These are phyloP conservation scores for Dactylis glomerata DNA, from an alignment of 176 grass and related monocot species.

Conservation along the genomic window DNA sequence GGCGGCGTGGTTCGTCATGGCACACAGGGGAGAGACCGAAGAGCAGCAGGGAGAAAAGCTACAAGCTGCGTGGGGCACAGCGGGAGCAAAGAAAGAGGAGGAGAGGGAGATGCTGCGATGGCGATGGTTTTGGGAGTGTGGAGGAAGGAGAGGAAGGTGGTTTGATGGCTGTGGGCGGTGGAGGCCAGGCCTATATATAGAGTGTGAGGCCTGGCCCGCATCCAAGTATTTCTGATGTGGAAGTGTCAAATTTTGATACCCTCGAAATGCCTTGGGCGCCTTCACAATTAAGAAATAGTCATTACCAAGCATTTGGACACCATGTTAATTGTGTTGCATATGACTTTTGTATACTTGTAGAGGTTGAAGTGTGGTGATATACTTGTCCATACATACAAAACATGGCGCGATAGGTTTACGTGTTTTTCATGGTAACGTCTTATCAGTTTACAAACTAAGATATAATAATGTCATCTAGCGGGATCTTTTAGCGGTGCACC, in stretches of 20 bases:
- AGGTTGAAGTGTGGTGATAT: neutral
- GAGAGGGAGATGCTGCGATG: neutral
- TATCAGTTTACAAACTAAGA: neutral
- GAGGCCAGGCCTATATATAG: slow-evolving; percentile 28
- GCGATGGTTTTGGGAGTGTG: neutral
- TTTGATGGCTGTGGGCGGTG: neutral
- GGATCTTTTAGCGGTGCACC: neutral
- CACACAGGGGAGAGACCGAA: too few relatives aligned
- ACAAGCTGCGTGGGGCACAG: neutral
- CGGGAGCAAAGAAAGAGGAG: neutral
- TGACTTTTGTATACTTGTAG: neutral
- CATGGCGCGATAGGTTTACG: neutral
- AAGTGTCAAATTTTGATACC: neutral
- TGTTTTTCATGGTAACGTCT: accelerated
- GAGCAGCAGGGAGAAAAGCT: neutral
- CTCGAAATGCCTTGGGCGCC: neutral
- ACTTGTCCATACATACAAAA: neutral
- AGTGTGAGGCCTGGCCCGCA: neutral
- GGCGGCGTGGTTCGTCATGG: slow-evolving; percentile 58
- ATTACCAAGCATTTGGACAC: neutral
- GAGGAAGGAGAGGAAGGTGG: neutral
- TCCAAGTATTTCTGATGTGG: neutral
- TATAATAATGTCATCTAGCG: neutral
- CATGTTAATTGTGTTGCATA: neutral
- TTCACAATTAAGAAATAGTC: neutral